A percentile compares a stretch with the other conserved stretches of the same genome.
These are phyloP conservation scores for Populus hybrid DNA, from an alignment of 441 rosid species.

Conservation along the genomic window DNA sequence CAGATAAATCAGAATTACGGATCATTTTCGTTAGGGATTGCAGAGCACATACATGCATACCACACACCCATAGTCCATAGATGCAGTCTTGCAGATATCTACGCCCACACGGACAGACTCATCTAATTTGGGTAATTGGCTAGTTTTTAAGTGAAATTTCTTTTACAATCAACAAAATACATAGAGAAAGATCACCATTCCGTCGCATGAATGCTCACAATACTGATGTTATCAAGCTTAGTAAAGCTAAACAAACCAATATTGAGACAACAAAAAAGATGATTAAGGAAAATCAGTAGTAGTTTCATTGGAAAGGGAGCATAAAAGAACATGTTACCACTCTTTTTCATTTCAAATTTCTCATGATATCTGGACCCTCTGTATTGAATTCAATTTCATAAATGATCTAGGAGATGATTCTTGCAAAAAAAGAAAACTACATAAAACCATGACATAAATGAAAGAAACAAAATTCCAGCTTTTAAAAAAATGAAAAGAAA, in stretches of 20 bases:
- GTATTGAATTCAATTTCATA: too few species aligned
- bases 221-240: too few species aligned
- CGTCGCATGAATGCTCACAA: not conserved
- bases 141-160: not conserved
- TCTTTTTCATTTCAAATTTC: not conserved
- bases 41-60: too few species aligned
- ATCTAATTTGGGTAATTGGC: constrained; percentile 7
- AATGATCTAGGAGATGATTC: not conserved
- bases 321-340: not conserved
- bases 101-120: not conserved
- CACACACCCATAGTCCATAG: not conserved
- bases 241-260: not conserved
- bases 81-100: not conserved
- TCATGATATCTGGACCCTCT: too few species aligned
- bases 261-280: not conserved
- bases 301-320: not conserved
- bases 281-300: not conserved
- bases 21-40: too few species aligned
- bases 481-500: not conserved
- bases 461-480: not conserved
- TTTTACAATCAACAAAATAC: constrained; percentile 8
- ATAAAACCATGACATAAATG: not conserved
- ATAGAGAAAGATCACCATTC: not conserved
- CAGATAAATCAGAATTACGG: too few species aligned
- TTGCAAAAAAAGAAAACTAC: not conserved